Percentiles rank a stretch among this genome's conserved stretches.
These are phyloP conservation scores for Plasmodium gallinaceum DNA, from an alignment of 169 alveolate genomes.

Conservation along the genomic window DNA sequence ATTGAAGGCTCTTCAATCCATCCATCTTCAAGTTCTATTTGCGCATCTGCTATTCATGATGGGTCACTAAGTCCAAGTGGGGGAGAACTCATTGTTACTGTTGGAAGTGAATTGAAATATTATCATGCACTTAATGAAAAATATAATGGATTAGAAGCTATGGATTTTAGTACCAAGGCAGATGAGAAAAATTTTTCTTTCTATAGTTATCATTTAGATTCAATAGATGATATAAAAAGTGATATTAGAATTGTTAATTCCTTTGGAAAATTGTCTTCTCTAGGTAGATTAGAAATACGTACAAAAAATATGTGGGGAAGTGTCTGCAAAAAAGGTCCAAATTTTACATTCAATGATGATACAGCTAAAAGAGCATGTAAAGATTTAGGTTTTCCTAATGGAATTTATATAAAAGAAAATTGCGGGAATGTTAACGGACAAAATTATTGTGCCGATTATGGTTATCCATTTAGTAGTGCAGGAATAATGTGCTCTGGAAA, in stretches of 20 bases:
- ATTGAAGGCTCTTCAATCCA: constrained; percentile 90
- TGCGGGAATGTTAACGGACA: constrained; percentile 86
- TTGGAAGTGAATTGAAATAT: constrained; percentile 83
- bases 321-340: constrained; percentile 86
- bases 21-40: constrained; percentile 91
- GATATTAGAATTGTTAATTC: constrained; percentile 92
- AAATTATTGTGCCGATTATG: constrained; percentile 87
- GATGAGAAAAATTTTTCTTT: constrained; percentile 79
- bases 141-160: constrained; percentile 68
- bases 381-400: constrained; percentile 89
- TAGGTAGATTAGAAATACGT: constrained; percentile 89
- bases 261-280: constrained; percentile 86
- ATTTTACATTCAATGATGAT: constrained; percentile 82
- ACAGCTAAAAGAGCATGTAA: constrained; percentile 90
- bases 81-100: constrained; percentile 89
- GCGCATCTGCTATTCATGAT: constrained; percentile 91
- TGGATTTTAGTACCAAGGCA: constrained; percentile 79
- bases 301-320: constrained; percentile 83
- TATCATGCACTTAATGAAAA: constrained; percentile 80
- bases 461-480: constrained; percentile 87
- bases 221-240: constrained; percentile 90
- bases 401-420: constrained; percentile 83
- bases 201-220: constrained; percentile 81
- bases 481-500: constrained; percentile 88
- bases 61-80: constrained; percentile 90